phyloP scores from a whole-genome alignment of 441 rosid species.

The Arabidopsis hybrid region DNA sequence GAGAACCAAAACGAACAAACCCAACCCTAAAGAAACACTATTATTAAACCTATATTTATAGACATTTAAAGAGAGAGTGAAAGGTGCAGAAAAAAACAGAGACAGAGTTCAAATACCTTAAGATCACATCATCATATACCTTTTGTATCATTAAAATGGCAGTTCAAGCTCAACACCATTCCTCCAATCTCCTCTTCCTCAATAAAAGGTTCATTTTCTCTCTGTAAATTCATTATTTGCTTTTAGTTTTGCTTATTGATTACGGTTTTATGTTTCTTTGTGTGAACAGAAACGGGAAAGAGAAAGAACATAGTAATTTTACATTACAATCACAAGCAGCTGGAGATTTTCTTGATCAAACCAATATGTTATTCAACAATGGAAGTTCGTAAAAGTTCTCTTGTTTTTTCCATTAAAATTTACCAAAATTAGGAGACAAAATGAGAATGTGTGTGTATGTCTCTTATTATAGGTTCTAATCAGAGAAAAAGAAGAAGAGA shows the following conservation, averaged over 20 bases:
- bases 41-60: neutral
- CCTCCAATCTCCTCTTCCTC: slow-evolving; percentile 56
- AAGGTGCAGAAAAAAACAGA: slow-evolving; percentile 19
- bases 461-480: slow-evolving; percentile 32
- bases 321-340: slow-evolving; percentile 3
- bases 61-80: slow-evolving; percentile 3
- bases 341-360: slow-evolving; percentile 54
- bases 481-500: slow-evolving; percentile 70
- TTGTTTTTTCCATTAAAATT: neutral
- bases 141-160: slow-evolving; percentile 58
- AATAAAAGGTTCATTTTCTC: neutral
- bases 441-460: neutral
- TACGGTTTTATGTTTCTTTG: neutral
- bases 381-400: slow-evolving; percentile 48
- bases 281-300: slow-evolving; percentile 60
- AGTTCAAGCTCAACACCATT: slow-evolving; percentile 80
- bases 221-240: neutral
- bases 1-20: slow-evolving; percentile 22
- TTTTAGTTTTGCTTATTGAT: neutral
- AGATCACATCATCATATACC: slow-evolving; percentile 1
- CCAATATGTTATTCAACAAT: slow-evolving; percentile 62
- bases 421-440: neutral
- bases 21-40: slow-evolving; percentile 27
- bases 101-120: slow-evolving; percentile 25
- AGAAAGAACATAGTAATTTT: slow-evolving; percentile 49